Evolutionary conservation across 495 filamentous ascomycete genomes (phyloP), one percentile per base, ranked within the genome.

Genomic region (Penicillium ochrochloron): DNA sequence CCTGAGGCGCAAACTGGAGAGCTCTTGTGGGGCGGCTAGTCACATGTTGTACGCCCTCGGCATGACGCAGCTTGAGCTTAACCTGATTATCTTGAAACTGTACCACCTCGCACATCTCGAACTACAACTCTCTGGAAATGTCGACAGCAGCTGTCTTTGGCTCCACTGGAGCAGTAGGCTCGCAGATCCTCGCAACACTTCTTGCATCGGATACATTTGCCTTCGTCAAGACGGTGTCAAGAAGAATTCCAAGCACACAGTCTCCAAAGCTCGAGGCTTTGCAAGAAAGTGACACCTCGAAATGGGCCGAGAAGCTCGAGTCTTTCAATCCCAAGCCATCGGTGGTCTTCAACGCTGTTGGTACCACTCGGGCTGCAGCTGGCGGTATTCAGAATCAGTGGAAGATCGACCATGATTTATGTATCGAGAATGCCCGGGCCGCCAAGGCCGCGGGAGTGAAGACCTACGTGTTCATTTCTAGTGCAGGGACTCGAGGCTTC

Each of bases 91-190:
- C 19, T 17, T 19, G 41, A 44, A 5, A n/a, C 42, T 46, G 42
- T 46, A 19, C 7, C 7, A 46, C 19, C 6, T 23, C 42, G 21
- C 9, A 7, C 8, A 46, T 23, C 19, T 46, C 9, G n/a, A 11
- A 31, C 25, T n/a, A 31, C 12, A 33, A 12, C 11, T 31, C 25
- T 31, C 14, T 53, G 10, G 33, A 53, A 11, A 75, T 80, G 68
- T 74, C 80, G 15, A 74, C 78, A 31, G 80, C 79, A 66, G 78
- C 82, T 48, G 66, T 88, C 44, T 78, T 88, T 58, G 86, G 86
- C 66, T 79, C 77, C 58, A 88, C 86, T 19, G 86, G 86, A 66
- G 80, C 85, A 12, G 78, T 83, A 3, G 88, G 87, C 60, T 79
- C 77, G 44, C 73, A 85, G 63, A 87, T 89, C 69, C 79, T 89